Percentiles rank a stretch among this genome's conserved stretches.
These are phyloP conservation scores for Zygoascus bituminiphila DNA, from an alignment of 805 yeast genomes.

Conservation along the genomic window DNA sequence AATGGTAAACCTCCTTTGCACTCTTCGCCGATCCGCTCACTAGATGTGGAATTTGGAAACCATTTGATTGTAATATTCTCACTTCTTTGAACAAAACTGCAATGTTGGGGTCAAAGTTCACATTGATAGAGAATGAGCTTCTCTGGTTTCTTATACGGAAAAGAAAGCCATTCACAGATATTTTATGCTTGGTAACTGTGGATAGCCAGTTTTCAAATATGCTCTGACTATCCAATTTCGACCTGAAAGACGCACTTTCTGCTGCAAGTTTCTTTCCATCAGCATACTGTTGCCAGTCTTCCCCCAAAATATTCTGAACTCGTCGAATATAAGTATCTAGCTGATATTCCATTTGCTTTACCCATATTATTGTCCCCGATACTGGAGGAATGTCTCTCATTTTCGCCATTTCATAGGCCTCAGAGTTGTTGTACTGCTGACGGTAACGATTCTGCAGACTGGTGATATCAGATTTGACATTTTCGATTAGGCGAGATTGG, in stretches of 20 bases:
- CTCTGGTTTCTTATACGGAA: conserved; percentile 30
- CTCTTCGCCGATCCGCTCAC: conserved; percentile 41
- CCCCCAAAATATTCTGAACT: conserved; percentile 47
- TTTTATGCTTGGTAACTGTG: conserved; percentile 17
- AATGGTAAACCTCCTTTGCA: conserved; percentile 47
- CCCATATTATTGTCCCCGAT: conserved; percentile 44
- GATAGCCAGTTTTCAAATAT: conserved; percentile 45
- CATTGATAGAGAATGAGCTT: conserved; percentile 28
- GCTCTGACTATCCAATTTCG: conserved; percentile 37
- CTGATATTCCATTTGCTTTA: conserved; percentile 41
- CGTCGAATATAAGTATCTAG: conserved; percentile 36
- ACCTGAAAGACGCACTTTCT: conserved; percentile 40
- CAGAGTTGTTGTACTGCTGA: conserved; percentile 27
- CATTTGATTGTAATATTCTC: conserved; percentile 40
- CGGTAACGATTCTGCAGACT: conserved; percentile 35
- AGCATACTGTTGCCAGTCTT: conserved; percentile 51
- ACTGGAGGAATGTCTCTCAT: conserved; percentile 41
- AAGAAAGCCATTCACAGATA: conserved; percentile 30
- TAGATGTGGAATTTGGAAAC: conserved; percentile 49
- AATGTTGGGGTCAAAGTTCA: conserved; percentile 45
- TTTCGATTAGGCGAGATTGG: conserved; percentile 42
- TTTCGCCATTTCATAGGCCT: conserved; percentile 30
- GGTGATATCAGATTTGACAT: conserved; percentile 41
- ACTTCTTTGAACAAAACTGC: conserved; percentile 46
- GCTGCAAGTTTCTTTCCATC: conserved; percentile 58